Percentiles rank a stretch among this genome's conserved stretches.
Conservation (phyloP, 129 eudicot genomes). For the Oenanthe sinensis region DNA sequence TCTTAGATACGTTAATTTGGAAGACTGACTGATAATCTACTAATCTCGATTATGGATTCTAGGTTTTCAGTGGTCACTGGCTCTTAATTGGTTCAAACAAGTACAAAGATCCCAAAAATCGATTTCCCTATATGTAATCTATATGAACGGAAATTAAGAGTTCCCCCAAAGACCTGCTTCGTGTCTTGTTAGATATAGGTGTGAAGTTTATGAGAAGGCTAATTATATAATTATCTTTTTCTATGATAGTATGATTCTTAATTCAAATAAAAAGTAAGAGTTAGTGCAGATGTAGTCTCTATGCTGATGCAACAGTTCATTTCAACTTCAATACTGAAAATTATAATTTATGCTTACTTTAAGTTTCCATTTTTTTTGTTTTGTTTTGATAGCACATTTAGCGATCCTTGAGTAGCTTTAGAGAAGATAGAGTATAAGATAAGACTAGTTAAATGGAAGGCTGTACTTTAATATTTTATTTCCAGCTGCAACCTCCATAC, state of each 20-base stretch:
- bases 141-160: neutral
- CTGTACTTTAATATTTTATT: neutral
- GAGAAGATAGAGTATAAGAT: neutral
- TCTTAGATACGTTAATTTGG: neutral
- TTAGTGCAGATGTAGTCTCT: neutral
- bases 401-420: neutral
- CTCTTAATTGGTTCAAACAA: neutral
- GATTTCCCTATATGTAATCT: neutral
- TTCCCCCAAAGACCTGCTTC: too few species aligned
- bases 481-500: neutral
- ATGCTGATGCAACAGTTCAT: neutral
- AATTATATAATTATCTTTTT: neutral
- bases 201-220: neutral
- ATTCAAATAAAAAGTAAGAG: neutral
- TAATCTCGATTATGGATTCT: neutral
- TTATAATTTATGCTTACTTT: neutral
- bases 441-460: neutral
- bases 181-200: neutral
- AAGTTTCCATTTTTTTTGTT: neutral
- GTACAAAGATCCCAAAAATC: neutral
- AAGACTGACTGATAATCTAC: neutral
- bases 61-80: neutral
- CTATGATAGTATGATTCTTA: neutral
- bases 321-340: neutral
- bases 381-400: neutral